A percentile compares a stretch with the other conserved stretches of the same genome.
phyloP scores from a whole-genome alignment of 2,329 filamentous ascomycete species.

The Pseudogymnoascus pannorum region DNA sequence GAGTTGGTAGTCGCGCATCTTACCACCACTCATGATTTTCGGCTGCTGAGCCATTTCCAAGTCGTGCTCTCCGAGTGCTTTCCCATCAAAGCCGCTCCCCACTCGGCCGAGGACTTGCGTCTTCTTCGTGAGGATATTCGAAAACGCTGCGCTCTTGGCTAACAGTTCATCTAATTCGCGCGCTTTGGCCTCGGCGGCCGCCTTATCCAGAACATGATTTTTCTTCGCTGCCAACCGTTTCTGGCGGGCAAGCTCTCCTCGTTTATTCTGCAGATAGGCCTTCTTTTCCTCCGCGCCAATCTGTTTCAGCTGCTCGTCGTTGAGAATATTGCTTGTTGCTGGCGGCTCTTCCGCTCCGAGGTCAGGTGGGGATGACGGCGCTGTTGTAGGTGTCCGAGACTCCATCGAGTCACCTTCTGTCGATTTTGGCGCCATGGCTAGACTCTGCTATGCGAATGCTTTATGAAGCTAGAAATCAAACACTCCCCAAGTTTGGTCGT shows the following conservation, averaged over 20 bases:
- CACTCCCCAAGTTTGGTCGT: neutral
- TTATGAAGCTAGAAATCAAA: neutral
- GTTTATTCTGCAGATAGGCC: constrained; percentile 40
- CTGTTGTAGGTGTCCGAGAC: constrained; percentile 9
- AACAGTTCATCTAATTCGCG: constrained; percentile 53
- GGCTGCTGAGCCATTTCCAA: constrained; percentile 80
- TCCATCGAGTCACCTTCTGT: neutral
- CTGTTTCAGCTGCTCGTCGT: constrained; percentile 21
- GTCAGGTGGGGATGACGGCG: constrained; percentile 7
- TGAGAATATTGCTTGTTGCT: neutral
- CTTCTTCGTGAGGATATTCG: constrained; percentile 56
- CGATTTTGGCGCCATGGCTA: constrained; percentile 2
- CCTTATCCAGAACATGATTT: constrained; percentile 42
- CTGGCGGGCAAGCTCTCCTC: constrained; percentile 30
- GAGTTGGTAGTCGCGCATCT: constrained; percentile 89
- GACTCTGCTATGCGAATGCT: neutral
- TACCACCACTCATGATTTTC: constrained; percentile 73
- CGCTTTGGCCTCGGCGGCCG: constrained; percentile 51
- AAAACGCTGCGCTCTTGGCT: constrained; percentile 52
- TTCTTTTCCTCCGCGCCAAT: constrained; percentile 38
- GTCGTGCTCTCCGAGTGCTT: constrained; percentile 55
- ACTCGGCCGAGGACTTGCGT: constrained; percentile 56
- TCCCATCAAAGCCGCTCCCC: constrained; percentile 52
- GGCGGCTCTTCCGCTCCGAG: neutral
- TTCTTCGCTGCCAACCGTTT: constrained; percentile 33